Evolutionary conservation across 495 filamentous ascomycete genomes (phyloP), one percentile per base, ranked within the genome.

Genomic region (Neurospora sublineolata): DNA sequence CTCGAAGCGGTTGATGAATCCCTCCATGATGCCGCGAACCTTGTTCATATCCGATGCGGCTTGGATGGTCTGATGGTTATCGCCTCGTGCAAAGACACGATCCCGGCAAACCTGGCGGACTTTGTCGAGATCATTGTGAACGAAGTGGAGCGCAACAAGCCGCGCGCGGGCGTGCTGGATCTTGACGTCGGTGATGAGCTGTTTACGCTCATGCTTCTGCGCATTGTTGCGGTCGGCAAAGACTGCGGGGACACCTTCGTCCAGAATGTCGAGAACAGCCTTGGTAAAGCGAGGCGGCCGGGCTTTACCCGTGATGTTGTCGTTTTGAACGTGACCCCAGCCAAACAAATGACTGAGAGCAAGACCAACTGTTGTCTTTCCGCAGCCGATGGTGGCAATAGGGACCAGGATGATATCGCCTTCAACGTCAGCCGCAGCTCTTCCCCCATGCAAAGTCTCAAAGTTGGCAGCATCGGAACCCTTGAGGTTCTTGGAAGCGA

Each of bases 41-140:
- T 97, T 93, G 16, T 83, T 79, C 42, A 81, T 79, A 67, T 88
- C 82, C 39, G 86, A 88, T 14, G 88, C 90, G 5, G 94, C 92
- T 72, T 94, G 94, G 76, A 99, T 99, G 12, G 94, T 97, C 79
- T 99, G 95, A 76, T 99, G 95, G 77, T 97, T 98, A 79, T 99
- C 93, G 0, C 95, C 95, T 16, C 95, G 92, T 1, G 86, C 83
- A 30, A 97, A 82, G 0, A 99, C 93, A 14, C 95, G 90, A 60
- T 89, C 84, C 60, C 88, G 89, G 0, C 92, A 97, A n/a, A 93
- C 85, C 68, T 88, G 83, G 11, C 89, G 86, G 71, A 98, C 93
- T 4, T 83, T 79, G 33, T 91, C 85, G 9, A 88, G 77, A 27
- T 89, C 88, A 44, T 94, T 88, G 75, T 99, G 95, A 3, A 93